Conservation (phyloP, 768 basidiomycete genomes). For the Hygrocybe coccinea region DNA sequence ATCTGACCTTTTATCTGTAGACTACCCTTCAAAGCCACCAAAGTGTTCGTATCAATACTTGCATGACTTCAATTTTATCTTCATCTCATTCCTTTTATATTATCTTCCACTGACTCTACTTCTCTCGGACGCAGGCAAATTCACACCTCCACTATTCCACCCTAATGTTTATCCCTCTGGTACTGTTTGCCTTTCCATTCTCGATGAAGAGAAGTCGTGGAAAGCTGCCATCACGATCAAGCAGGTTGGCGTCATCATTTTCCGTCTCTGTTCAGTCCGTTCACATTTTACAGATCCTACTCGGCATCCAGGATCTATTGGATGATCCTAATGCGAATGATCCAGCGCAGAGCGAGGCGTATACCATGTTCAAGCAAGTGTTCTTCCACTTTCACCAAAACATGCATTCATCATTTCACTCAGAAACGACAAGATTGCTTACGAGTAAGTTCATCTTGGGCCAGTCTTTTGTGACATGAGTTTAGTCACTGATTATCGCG, state of each 20-base stretch:
- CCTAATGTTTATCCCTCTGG: slow-evolving; percentile 99
- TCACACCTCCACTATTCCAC: slow-evolving; percentile 91
- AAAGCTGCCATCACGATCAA: slow-evolving; percentile 99
- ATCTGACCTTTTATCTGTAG: slow-evolving; percentile 34
- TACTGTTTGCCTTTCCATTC: slow-evolving; percentile 94
- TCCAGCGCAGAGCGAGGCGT: slow-evolving; percentile 97
- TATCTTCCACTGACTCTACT: not conserved
- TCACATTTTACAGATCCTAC: slow-evolving; percentile 60
- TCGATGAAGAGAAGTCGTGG: slow-evolving; percentile 99
- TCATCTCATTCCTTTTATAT: not conserved
- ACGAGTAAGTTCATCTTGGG: slow-evolving; percentile 59
- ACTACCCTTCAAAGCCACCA: slow-evolving; percentile 92
- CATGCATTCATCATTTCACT: slow-evolving; percentile 5
- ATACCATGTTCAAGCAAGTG: slow-evolving; percentile 95
- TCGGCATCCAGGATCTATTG: slow-evolving; percentile 93
- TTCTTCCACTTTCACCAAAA: not conserved
- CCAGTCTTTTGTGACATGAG: not conserved
- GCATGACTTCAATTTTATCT: not conserved
- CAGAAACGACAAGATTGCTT: slow-evolving; percentile 91
- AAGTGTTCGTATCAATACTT: slow-evolving; percentile 58
- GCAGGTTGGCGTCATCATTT: slow-evolving; percentile 52
- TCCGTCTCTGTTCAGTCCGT: not conserved
- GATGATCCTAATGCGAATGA: slow-evolving; percentile 96
- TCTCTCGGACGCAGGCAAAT: slow-evolving; percentile 96
- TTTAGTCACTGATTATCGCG: slow-evolving; percentile 5